phyloP scores from a whole-genome alignment of 2,329 filamentous ascomycete genomes.

The Hypoxylon sp. region DNA sequence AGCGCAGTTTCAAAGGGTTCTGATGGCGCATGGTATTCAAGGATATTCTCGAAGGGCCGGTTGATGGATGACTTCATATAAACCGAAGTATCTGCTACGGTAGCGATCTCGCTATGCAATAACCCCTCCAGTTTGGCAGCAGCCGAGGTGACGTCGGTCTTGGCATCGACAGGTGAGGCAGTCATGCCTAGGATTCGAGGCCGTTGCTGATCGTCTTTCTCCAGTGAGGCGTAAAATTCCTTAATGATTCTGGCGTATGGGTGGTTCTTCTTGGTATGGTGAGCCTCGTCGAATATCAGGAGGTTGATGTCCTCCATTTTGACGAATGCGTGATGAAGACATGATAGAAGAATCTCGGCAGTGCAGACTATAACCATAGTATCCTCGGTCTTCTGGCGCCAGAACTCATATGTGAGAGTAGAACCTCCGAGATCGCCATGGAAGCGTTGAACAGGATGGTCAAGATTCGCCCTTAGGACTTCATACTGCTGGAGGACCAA shows the following conservation, averaged over 20 bases:
- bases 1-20: constrained; percentile 70
- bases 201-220: constrained; percentile 54
- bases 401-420: constrained; percentile 55
- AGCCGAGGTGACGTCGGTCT: constrained; percentile 74
- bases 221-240: constrained; percentile 73
- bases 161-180: constrained; percentile 89
- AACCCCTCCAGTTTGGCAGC: constrained; percentile 78
- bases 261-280: constrained; percentile 95
- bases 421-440: constrained; percentile 72
- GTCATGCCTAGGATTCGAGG: constrained; percentile 96
- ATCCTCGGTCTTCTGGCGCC: constrained; percentile 61
- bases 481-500: constrained; percentile 89
- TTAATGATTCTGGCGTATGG: constrained; percentile 90
- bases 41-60: constrained; percentile 66
- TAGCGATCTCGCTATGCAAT: constrained; percentile 84
- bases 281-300: constrained; percentile 93
- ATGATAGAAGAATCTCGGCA: constrained; percentile 83
- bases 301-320: constrained; percentile 85
- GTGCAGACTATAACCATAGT: constrained; percentile 93
- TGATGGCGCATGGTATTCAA: constrained; percentile 60
- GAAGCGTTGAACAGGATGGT: constrained; percentile 76
- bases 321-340: constrained; percentile 80
- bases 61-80: constrained; percentile 64
- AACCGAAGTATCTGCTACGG: constrained; percentile 64
- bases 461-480: constrained; percentile 82